These are phyloP conservation scores for Aspergillus mulundensis DNA, from an alignment of 495 filamentous ascomycete genomes.

Conservation along the genomic window DNA sequence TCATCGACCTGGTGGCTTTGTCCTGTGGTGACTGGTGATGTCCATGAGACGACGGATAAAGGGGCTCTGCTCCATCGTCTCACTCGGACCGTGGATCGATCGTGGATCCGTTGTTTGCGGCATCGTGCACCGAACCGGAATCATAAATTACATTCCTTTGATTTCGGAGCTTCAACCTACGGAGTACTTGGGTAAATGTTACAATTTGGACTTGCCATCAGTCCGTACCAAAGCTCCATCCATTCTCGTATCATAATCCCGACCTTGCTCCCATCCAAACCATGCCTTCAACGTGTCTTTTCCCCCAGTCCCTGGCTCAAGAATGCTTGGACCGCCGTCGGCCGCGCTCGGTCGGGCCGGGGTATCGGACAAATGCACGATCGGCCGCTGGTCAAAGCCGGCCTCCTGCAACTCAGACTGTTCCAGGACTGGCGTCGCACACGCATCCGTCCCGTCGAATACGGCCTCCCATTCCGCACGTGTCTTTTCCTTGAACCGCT, in stretches of 20 bases:
- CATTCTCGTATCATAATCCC: slow-evolving; percentile 59
- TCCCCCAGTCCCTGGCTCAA: slow-evolving; percentile 67
- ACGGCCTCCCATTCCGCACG: slow-evolving; percentile 77
- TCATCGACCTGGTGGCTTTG: not conserved
- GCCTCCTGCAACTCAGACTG: slow-evolving; percentile 65
- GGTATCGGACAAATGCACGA: slow-evolving; percentile 63
- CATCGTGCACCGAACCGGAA: not conserved
- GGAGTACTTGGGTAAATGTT: not conserved
- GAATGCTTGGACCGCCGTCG: slow-evolving; percentile 53
- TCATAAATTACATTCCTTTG: not conserved
- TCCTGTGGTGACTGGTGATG: not conserved
- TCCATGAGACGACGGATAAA: not conserved
- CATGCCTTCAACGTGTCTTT: slow-evolving; percentile 66
- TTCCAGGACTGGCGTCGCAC: slow-evolving; percentile 79
- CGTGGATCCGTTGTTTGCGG: not conserved
- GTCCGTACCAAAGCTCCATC: slow-evolving; percentile 47
- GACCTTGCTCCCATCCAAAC: slow-evolving; percentile 72
- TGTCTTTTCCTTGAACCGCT: slow-evolving; percentile 66
- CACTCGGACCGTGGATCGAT: not conserved
- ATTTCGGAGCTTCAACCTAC: not conserved
- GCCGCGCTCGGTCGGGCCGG: slow-evolving; percentile 55
- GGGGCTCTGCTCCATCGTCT: slow-evolving; percentile 3
- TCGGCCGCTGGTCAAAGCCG: slow-evolving; percentile 69
- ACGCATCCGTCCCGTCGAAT: slow-evolving; percentile 89
- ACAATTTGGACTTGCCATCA: slow-evolving; percentile 18